These are phyloP conservation scores for Herpetomonas samuelpessoai DNA, from an alignment of 208 protist genomes.

Conservation along the genomic window DNA sequence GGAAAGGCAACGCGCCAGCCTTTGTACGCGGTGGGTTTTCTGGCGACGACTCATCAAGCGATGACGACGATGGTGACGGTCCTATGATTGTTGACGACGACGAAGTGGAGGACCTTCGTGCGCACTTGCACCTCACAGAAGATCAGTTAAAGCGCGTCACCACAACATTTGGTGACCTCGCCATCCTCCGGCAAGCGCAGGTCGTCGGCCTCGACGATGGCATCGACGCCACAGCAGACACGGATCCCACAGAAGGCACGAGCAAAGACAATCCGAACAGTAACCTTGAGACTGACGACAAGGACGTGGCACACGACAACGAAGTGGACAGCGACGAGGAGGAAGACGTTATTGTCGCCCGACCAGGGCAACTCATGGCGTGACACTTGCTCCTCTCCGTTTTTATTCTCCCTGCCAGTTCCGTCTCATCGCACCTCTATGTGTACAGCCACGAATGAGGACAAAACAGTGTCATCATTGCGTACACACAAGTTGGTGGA, in stretches of 20 bases:
- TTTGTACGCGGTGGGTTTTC: conserved; percentile 32
- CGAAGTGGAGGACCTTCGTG: conserved; percentile 24
- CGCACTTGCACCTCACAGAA: conserved; percentile 39
- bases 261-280: too few species aligned
- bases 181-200: conserved; percentile 43
- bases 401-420: not conserved
- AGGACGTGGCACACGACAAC: conserved; percentile 7
- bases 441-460: not conserved
- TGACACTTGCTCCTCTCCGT: too few species aligned
- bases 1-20: conserved; percentile 17
- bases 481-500: too few species aligned
- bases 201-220: conserved; percentile 11
- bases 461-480: not conserved
- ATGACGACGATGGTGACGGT: conserved; percentile 12
- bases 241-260: conserved; percentile 1
- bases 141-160: conserved; percentile 43
- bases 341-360: conserved; percentile 13
- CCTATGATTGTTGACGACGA: conserved; percentile 20
- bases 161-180: conserved; percentile 58
- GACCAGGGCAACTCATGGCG: conserved; percentile 7
- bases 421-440: not conserved
- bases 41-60: not conserved
- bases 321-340: conserved; percentile 4
- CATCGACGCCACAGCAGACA: conserved; percentile 5
- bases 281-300: too few species aligned